Evolutionary conservation across 176 grass and related monocot genomes (phyloP).

Genomic region (Paspalum notatum): DNA sequence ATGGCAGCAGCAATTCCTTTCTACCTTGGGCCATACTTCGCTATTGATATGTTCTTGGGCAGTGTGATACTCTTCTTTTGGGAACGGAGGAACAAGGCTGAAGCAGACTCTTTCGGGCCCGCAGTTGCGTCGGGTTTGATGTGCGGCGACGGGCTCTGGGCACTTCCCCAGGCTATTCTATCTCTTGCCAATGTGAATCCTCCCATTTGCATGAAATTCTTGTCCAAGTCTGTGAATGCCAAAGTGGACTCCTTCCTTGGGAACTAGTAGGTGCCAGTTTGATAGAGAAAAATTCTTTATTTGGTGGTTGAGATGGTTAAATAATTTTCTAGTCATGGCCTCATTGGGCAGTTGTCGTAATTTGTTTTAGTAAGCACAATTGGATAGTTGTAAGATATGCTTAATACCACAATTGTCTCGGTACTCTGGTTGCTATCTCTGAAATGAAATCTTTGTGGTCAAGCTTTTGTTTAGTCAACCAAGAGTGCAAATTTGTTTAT

Average conservation of each 20-base stretch:
- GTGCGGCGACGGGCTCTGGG: slow-evolving; percentile 48
- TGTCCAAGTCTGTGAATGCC: slow-evolving; percentile 15
- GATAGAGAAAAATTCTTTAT: slow-evolving; percentile 7
- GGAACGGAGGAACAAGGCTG: slow-evolving; percentile 21
- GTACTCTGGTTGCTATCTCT: background rate
- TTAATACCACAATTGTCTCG: background rate
- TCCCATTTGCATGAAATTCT: slow-evolving; percentile 48
- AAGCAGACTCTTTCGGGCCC: background rate
- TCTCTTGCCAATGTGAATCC: slow-evolving; percentile 34
- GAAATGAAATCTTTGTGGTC: background rate
- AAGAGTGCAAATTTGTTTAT: background rate
- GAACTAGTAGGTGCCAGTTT: background rate
- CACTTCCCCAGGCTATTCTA: slow-evolving; percentile 40
- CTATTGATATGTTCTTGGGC: slow-evolving; percentile 10
- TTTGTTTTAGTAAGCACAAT: slow-evolving; percentile 8
- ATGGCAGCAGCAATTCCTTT: slow-evolving; percentile 29
- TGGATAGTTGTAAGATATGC: background rate
- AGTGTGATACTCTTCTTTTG: slow-evolving; percentile 41
- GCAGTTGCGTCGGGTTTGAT: slow-evolving; percentile 43
- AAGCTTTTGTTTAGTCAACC: background rate
- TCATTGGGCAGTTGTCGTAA: background rate
- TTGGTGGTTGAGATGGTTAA: background rate
- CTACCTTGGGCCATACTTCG: slow-evolving; percentile 18
- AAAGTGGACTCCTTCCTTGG: slow-evolving; percentile 30
- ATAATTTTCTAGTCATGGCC: background rate